Base-by-base conservation (phyloP, 2,329 filamentous ascomycete species). In the Truncatella angustata region DNA sequence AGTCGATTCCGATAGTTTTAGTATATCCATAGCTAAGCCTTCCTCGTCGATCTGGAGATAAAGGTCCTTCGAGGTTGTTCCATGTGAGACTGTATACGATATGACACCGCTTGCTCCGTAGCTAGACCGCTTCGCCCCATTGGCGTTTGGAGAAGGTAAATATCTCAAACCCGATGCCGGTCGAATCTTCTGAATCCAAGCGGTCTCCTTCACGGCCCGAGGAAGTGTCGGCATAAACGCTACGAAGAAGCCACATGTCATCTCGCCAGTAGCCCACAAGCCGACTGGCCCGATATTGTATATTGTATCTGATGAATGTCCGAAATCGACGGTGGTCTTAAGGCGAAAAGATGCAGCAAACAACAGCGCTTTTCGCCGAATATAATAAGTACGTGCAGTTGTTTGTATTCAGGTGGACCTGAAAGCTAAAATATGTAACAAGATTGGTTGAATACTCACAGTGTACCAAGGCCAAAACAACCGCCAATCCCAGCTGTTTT, bases 191-290 rank as follows among this genome's bases (percentile, higher is more conserved):
- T n/a, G n/a, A n/a, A 43, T 24, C 11, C 20, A 43, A 1, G 40
- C 20, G 28, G 56, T 57, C 23, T 64, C 62, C 35, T 58, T 53
- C n/a, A 73, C 53, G 21, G 73, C 61, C 54, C 70, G 73, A 3
- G 72, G 70, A 0, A 72, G 54, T 32, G 66, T 70, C 3, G 72
- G 71, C 35, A 73, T 55, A 45, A 69, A 65, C 24, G 70, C 54
- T 42, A 75, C 69, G 54, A 76, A 70, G 60, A 77, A 76, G 5
- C 70, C 73, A 47, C 71, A 73, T 2, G 72, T 72, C 67, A 73
- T 75, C 54, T 76, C 74, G 4, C 67, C 73, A 21, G 60, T 64
- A 3, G 69, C 72, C 74, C 73, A 77, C 57, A 76, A 73, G 14
- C 70, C 53, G 1, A 76, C 58, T 1, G 70, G 67, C 0, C 67